These are phyloP conservation scores for Pyrenophora tritici-repentis DNA, from an alignment of 2,329 filamentous ascomycete species.

Conservation along the genomic window DNA sequence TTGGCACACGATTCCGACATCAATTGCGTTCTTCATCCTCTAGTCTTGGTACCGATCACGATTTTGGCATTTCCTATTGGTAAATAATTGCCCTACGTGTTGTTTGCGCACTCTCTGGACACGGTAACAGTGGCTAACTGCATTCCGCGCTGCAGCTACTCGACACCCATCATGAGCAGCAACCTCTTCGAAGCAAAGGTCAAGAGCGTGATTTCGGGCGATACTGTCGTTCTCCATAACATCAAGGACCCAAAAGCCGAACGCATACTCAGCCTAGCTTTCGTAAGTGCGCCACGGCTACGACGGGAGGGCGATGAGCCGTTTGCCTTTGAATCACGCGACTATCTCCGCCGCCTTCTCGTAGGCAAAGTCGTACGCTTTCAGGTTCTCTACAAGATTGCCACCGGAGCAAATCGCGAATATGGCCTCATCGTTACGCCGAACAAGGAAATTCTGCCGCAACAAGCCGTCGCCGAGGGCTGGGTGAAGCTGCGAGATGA, in stretches of 20 bases:
- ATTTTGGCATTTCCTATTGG: constrained; percentile 12
- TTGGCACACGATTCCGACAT: constrained; percentile 6
- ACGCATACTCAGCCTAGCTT: constrained; percentile 86
- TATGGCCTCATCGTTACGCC: constrained; percentile 81
- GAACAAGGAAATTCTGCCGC: constrained; percentile 72
- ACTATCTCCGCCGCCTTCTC: constrained; percentile 81
- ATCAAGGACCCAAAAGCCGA: constrained; percentile 81
- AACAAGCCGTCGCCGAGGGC: constrained; percentile 82
- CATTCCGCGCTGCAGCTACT: constrained; percentile 19
- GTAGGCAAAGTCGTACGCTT: constrained; percentile 89
- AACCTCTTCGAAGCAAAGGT: constrained; percentile 59
- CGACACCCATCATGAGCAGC: constrained; percentile 36
- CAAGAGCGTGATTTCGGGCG: constrained; percentile 92
- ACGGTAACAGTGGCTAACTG: constrained; percentile 40
- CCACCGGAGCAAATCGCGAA: constrained; percentile 75
- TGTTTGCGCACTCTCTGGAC: constrained; percentile 20
- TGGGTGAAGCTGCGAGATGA: constrained; percentile 95
- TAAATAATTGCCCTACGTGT: constrained; percentile 9
- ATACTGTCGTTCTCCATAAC: constrained; percentile 84
- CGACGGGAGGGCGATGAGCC: constrained; percentile 89
- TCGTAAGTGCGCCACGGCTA: constrained; percentile 85
- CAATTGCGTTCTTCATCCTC: constrained; percentile 13
- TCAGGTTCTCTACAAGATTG: constrained; percentile 83
- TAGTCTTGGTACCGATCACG: not conserved
- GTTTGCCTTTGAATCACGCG: constrained; percentile 91